Percentiles rank a stretch among this genome's conserved stretches.
These are phyloP conservation scores for Diaporthe velutina DNA, from an alignment of 2,329 filamentous ascomycete genomes.

Conservation along the genomic window DNA sequence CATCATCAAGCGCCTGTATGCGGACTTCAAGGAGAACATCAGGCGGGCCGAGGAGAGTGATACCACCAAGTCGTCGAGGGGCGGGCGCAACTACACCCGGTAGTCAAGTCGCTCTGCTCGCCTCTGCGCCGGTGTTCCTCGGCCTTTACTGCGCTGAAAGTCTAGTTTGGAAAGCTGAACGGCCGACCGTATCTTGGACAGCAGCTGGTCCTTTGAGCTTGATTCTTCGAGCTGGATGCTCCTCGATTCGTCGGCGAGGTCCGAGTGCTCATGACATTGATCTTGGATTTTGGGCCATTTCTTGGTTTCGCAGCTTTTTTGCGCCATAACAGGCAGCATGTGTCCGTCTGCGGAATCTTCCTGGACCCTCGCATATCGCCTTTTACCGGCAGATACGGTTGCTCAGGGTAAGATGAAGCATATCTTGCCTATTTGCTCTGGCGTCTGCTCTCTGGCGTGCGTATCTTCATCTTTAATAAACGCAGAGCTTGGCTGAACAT, in stretches of 20 bases:
- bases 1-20: conserved; percentile 72
- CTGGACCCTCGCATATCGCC: background rate
- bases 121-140: background rate
- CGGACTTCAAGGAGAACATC: conserved; percentile 74
- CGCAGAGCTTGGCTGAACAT: background rate
- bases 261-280: too few species aligned
- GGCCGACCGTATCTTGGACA: background rate
- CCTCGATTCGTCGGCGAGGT: background rate
- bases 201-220: background rate
- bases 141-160: too few species aligned
- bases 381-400: too few species aligned
- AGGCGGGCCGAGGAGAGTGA: conserved; percentile 66
- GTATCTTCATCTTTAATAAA: background rate
- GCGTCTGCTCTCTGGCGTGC: background rate
- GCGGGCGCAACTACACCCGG: conserved; percentile 37
- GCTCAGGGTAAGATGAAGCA: background rate
- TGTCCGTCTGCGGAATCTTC: background rate
- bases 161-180: background rate
- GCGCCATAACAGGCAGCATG: background rate
- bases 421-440: background rate
- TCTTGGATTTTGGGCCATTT: background rate
- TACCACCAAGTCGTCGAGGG: conserved; percentile 44
- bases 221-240: background rate
- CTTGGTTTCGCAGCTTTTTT: background rate
- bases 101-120: background rate